Conservation (phyloP, 768 basidiomycete genomes). For the Amanita polypyramis region DNA sequence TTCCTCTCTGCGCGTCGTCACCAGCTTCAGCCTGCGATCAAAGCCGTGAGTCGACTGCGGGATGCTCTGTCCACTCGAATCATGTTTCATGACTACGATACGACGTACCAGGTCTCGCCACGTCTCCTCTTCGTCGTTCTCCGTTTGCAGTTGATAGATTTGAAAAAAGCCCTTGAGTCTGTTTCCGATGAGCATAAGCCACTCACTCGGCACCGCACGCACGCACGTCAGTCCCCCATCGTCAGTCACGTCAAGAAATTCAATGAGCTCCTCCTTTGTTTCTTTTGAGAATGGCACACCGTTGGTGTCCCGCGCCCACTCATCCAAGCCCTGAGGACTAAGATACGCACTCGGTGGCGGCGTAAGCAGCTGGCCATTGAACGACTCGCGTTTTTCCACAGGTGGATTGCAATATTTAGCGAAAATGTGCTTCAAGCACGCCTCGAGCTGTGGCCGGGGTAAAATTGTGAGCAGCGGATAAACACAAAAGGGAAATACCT, state of each 20-base stretch:
- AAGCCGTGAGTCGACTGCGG: conserved; percentile 65
- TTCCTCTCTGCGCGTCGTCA: conserved; percentile 46
- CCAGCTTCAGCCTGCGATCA: conserved; percentile 52
- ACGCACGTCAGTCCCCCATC: conserved; percentile 60
- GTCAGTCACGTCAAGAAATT: conserved; percentile 67
- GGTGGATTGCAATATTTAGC: conserved; percentile 62
- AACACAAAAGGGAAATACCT: conserved; percentile 26
- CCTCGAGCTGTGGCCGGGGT: conserved; percentile 39
- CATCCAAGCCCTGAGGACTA: conserved; percentile 50
- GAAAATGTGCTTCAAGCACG: conserved; percentile 67
- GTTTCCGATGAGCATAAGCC: not conserved
- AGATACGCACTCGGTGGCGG: conserved; percentile 52
- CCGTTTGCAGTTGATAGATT: conserved; percentile 78
- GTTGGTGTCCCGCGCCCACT: conserved; percentile 74
- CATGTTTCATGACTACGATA: not conserved
- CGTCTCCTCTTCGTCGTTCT: conserved; percentile 77
- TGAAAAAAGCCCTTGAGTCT: conserved; percentile 78
- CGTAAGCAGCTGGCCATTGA: conserved; percentile 24
- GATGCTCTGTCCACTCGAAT: conserved; percentile 7
- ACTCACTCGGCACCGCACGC: not conserved
- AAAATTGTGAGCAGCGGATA: conserved; percentile 1
- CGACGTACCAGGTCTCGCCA: conserved; percentile 66
- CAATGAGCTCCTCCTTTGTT: conserved; percentile 67
- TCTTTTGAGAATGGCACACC: conserved; percentile 71
- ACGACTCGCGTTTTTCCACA: conserved; percentile 12